Percentiles rank a stretch among this genome's conserved stretches.
phyloP scores from a whole-genome alignment of 768 basidiomycete genomes.

The Podaxis rugospora region DNA sequence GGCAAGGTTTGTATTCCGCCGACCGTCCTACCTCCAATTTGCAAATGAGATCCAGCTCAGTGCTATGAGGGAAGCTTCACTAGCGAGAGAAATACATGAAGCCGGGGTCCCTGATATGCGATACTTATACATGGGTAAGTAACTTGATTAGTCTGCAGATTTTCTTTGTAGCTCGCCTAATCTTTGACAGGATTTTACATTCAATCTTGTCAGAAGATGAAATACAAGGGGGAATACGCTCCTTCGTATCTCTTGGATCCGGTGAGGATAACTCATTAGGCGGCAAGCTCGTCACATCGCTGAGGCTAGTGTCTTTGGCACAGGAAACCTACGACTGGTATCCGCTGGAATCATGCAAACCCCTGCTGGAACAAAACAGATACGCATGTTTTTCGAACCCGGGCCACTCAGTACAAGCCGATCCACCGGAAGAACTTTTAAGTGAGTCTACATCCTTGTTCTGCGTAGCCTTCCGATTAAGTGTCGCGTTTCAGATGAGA shows the following conservation, averaged over 20 bases:
- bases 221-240: constrained; percentile 89
- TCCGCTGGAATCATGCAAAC: constrained; percentile 54
- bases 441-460: constrained; percentile 5
- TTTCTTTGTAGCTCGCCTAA: background rate
- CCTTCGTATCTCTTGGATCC: constrained; percentile 90
- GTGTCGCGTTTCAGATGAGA: background rate
- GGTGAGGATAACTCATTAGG: constrained; percentile 32
- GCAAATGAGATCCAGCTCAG: constrained; percentile 51
- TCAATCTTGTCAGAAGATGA: constrained; percentile 90
- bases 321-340: constrained; percentile 81
- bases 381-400: constrained; percentile 69
- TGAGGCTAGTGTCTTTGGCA: background rate
- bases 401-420: constrained; percentile 42
- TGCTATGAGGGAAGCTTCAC: constrained; percentile 74
- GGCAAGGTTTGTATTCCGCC: constrained; percentile 56
- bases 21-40: background rate
- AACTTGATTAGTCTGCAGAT: background rate
- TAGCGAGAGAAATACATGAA: constrained; percentile 70
- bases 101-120: constrained; percentile 62
- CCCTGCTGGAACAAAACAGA: constrained; percentile 60
- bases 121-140: constrained; percentile 84
- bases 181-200: constrained; percentile 80
- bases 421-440: constrained; percentile 19
- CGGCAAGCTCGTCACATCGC: background rate
- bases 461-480: background rate